These are phyloP conservation scores for Geranium rotundifolium DNA, from an alignment of 345 rosid genomes.

Conservation along the genomic window DNA sequence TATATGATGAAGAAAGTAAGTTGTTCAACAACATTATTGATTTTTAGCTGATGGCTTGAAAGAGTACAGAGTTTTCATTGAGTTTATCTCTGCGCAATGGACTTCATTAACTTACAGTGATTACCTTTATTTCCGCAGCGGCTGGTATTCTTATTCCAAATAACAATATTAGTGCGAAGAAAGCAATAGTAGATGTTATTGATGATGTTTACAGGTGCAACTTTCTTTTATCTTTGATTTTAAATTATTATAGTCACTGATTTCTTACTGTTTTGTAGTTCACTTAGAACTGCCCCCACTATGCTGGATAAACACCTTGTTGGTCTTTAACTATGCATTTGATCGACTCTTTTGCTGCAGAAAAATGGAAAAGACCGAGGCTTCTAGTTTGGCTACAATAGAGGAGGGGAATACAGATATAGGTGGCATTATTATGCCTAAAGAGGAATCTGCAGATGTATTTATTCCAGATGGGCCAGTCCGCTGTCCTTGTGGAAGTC, in stretches of 20 bases:
- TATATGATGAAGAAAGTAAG: slow-evolving; percentile 13
- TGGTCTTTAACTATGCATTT: background rate
- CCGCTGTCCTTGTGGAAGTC: slow-evolving; percentile 26
- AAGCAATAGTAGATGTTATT: slow-evolving; percentile 18
- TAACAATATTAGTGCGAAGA: slow-evolving; percentile 14
- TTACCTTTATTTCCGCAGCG: slow-evolving; percentile 6
- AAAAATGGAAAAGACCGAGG: slow-evolving; percentile 24
- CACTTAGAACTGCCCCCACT: background rate
- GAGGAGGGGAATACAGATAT: slow-evolving; percentile 9
- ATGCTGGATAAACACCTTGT: background rate
- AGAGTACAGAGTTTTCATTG: background rate
- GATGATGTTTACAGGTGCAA: slow-evolving; percentile 26
- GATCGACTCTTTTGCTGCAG: slow-evolving; percentile 12
- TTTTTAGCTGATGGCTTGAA: background rate
- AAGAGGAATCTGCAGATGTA: slow-evolving; percentile 14
- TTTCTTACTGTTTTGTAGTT: background rate
- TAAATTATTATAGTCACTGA: background rate
- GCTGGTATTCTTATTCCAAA: background rate
- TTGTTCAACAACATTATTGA: background rate
- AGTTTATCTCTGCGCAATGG: background rate
- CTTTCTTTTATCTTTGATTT: background rate
- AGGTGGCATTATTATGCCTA: slow-evolving; percentile 6
- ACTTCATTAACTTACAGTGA: background rate
- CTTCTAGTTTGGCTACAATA: slow-evolving; percentile 14
- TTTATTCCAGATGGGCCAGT: background rate